Base-by-base conservation (phyloP, 2,329 filamentous ascomycete species). In the Teratosphaeria destructans region DNA sequence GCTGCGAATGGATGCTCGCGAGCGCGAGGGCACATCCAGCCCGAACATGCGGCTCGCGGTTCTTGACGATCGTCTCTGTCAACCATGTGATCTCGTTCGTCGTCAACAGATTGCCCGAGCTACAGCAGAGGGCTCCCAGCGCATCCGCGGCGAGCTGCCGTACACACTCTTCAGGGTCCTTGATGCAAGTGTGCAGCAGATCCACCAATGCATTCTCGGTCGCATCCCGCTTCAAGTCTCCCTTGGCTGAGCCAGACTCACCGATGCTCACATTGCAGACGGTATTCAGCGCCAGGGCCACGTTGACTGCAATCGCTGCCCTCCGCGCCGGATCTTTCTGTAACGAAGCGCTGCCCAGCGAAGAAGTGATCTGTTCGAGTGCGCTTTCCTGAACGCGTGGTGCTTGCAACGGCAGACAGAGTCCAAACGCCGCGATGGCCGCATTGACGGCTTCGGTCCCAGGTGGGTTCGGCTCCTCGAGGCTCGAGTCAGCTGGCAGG, bases 341-440 rank as follows among this genome's bases (percentile, higher is more conserved):
- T 26, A 96, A 78, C 56, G 83, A 85, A 0, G 85, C 84, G 1
- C 91, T 88, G 0, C 90, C 88, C 27, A 95, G 79, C 68, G 95
- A 95, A 0, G 90, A 88, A n/a, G 94, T 79, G 69, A 97, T 86
- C 71, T 99, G 94, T 73, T 99, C 94, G 10, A 99, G 78, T 55
- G 95, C 90, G 70, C 93, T 96, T 73, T 99, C 94, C 69, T 99
- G 94, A 2, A 99, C 89, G 69, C 93, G 96, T 3, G 90, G 82
- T 0, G 89, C 88, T 54, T 95, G 95, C 10, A 96, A 78, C 2
- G 94, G 92, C 60, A 99, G 86, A 47, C 90, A 89, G 57, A 95
- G 89, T 1, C 92, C 90, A 71, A 99, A 99, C 0, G 97, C 79
- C 63, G 94, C 87, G 59, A 99, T 95, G 0, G 94, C 92, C 69